Evolutionary conservation across 208 protist genomes (phyloP), one percentile per base, ranked within the genome.

Genomic region (Trypanosoma avium): DNA sequence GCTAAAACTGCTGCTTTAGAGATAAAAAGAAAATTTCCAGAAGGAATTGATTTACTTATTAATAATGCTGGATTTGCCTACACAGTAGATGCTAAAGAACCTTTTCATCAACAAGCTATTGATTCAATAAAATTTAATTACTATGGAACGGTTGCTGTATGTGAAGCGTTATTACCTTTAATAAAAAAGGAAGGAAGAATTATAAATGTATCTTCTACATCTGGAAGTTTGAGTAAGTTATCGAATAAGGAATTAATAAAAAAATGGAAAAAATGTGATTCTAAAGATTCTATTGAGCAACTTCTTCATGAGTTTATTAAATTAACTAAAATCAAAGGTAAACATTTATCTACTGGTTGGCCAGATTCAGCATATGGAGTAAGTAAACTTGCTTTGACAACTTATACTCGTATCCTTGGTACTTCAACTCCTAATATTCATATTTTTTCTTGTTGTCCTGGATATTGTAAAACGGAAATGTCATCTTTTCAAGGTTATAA

Each of bases 31-130:
- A 40, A 40, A 21, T 79, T 53, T 45, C 53, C 27, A 2, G 35
- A 30, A 26, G 71, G 38, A 10, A 70, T 84, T 12, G 78, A 81
- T 50, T 21, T 77, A 3, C 33, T 84, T 22, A 65, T 77, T 19
- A 84, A 82, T 61, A 84, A 78, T 52, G 75, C 78, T 21, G 65
- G 65, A 17, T 73, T 85, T 59, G 82, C 66, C 1, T 83, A 75
- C 45, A 15, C 26, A 0, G 13, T 5, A 0, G 48, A 75, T 50
- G 63, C 67, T 4, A 35, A 42, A 3, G 57, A 64, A 10, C 64
- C 67, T 0, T 82, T 88, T 67, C 13, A 48, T 36, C 55, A 71
- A 15, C 65, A 85, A 29, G 75, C 72, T 17, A 35, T 71, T 35
- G 47, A 56, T 24, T 73, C 69, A 1, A 42, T 67, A 3, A 50